Evolutionary conservation across 2,329 filamentous ascomycete genomes (phyloP).

Genomic region (Ophiobolus disseminans): DNA sequence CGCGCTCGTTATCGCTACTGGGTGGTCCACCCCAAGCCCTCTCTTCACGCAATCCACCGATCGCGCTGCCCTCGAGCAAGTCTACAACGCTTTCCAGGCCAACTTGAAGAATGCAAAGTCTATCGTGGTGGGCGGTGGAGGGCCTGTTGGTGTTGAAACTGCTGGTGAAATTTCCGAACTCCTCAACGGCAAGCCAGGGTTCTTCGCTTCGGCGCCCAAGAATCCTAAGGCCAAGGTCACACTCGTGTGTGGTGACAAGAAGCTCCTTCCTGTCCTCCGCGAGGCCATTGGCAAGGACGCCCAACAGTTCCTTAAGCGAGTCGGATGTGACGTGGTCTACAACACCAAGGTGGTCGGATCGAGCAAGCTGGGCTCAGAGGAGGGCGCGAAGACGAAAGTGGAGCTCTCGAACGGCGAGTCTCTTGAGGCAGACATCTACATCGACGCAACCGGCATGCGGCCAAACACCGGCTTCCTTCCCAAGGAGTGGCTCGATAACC

Average conservation of each 20-base stretch:
- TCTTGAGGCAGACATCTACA: constrained; percentile 60
- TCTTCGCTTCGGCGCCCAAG: constrained; percentile 46
- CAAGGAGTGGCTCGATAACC: constrained; percentile 55
- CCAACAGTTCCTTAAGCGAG: constrained; percentile 54
- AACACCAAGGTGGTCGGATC: constrained; percentile 45
- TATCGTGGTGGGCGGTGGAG: constrained; percentile 58
- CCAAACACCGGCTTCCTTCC: constrained; percentile 64
- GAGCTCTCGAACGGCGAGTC: constrained; percentile 55
- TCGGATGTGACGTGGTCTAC: constrained; percentile 57
- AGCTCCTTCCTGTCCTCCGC: constrained; percentile 55
- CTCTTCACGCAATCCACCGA: constrained; percentile 53
- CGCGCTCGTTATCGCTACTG: constrained; percentile 64
- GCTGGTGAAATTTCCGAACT: constrained; percentile 58
- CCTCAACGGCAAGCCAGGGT: constrained; percentile 48
- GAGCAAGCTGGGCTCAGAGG: constrained; percentile 32
- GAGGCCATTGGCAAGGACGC: constrained; percentile 54
- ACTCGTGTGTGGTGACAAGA: constrained; percentile 53
- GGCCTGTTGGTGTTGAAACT: constrained; percentile 59
- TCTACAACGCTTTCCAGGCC: constrained; percentile 49
- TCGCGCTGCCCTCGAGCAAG: constrained; percentile 31
- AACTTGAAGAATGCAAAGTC: constrained; percentile 50
- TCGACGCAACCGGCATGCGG: constrained; percentile 59
- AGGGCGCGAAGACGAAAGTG: constrained; percentile 53
- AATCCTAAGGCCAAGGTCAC: constrained; percentile 54
- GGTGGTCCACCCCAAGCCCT: constrained; percentile 57